Base-by-base conservation (phyloP, 2,329 filamentous ascomycete species). In the Talaromyces sp. region DNA sequence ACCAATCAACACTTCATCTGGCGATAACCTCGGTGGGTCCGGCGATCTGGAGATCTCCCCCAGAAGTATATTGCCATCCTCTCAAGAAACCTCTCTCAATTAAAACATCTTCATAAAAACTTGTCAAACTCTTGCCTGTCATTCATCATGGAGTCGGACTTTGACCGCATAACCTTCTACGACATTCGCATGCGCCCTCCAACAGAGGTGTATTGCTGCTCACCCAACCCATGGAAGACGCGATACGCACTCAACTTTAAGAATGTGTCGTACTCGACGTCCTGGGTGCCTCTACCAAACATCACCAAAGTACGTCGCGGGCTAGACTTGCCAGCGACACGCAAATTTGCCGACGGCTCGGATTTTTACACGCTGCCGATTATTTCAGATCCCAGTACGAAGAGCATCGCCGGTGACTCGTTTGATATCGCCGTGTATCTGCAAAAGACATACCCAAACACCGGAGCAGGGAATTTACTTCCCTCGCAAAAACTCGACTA, bases 361-460 rank as follows among this genome's bases (percentile, higher is more conserved):
- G 82, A 86, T 66, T 88, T 80, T 73, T 79, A 79, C 72, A 89
- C 86, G 2, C 78, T 89, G 0, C 86, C 87, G 1, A 77, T 88
- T 49, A 70, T 88, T 25, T 66, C 74, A 0, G 83, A 88, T 57
- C 69, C 75, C 0, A 60, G 67, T 19, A 81, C 78, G 0, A 68
- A 67, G 5, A 62, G 71, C 0, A 57, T 76, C 0, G 60, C 88
- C 2, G 86, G 86, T 5, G 87, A 89, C 72, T 85, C 85, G 2
- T 87, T 88, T 67, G 86, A 88, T 58, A 89, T 89, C 63, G 87
- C 86, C 7, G 72, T 81, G 28, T 83, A 87, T 66, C 77, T 89
- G 1, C 80, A 88, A 27, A 72, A 78, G 1, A 77, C 70, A 0
- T 86, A 83, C 59, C 83, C 84, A 0, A 61, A 71, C 32, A 70